Evolutionary conservation across 192 early-diverging fungal genomes (phyloP).

Genomic region (Coemansia guatemalensis): DNA sequence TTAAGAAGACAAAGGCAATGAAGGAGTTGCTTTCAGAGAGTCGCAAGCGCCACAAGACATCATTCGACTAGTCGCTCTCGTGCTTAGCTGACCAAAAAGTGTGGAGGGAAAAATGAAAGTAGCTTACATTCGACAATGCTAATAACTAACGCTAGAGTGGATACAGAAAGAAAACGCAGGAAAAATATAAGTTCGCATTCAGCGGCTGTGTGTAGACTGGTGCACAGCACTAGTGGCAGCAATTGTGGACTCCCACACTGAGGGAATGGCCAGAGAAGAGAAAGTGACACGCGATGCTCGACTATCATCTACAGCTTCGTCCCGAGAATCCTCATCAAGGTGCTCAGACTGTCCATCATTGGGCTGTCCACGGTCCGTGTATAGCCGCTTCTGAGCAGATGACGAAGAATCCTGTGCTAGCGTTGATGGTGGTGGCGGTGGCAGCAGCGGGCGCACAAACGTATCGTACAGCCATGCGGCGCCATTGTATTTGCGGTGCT

Average conservation of each 20-base stretch:
- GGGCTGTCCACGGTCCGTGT: constrained; percentile 1
- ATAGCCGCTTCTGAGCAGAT: not conserved
- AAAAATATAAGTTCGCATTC: not conserved
- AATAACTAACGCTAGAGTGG: not conserved
- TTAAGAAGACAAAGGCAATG: constrained; percentile 57
- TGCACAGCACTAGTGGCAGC: not conserved
- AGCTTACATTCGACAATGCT: not conserved
- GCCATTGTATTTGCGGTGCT: constrained; percentile 50
- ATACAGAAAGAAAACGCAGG: constrained; percentile 3
- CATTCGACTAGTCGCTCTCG: constrained; percentile 15
- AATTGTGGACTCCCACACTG: constrained; percentile 33
- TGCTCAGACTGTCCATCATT: not conserved
- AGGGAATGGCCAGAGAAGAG: constrained; percentile 23
- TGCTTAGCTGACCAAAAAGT: not conserved
- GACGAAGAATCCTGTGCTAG: not conserved
- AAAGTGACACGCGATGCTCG: constrained; percentile 4
- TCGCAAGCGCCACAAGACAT: constrained; percentile 48
- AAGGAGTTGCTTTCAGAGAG: constrained; percentile 39
- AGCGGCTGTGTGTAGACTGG: not conserved
- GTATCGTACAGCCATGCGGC: constrained; percentile 52
- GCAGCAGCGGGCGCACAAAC: constrained; percentile 43
- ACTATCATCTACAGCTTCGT: not conserved
- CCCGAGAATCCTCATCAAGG: not conserved
- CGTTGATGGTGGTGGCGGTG: constrained; percentile 17
- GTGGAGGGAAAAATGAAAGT: not conserved